Percentiles rank a stretch among this genome's conserved stretches.
These are phyloP conservation scores for Tricharina praecox DNA, from an alignment of 495 filamentous ascomycete genomes.

Conservation along the genomic window DNA sequence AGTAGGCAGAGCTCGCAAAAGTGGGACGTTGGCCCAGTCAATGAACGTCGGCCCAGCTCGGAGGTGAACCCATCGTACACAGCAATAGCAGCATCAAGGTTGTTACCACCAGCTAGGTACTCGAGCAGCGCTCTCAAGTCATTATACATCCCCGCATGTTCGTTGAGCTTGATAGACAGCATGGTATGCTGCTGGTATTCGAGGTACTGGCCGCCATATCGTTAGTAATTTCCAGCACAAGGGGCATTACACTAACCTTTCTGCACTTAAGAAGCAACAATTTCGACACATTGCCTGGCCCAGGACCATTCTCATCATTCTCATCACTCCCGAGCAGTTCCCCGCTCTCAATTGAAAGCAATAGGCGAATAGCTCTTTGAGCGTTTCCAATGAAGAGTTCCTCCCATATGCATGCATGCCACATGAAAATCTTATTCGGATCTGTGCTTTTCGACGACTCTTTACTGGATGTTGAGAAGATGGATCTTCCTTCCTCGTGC, in stretches of 20 bases:
- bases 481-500: slow-evolving; percentile 37
- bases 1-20: slow-evolving; percentile 47
- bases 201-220: slow-evolving; percentile 32
- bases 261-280: slow-evolving; percentile 36
- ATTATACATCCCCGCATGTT: slow-evolving; percentile 35
- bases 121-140: slow-evolving; percentile 45
- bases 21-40: slow-evolving; percentile 9
- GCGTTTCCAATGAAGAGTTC: slow-evolving; percentile 36
- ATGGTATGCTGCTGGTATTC: slow-evolving; percentile 39
- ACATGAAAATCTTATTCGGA: slow-evolving; percentile 39
- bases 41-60: slow-evolving; percentile 14
- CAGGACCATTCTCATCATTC: slow-evolving; percentile 6
- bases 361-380: slow-evolving; percentile 31
- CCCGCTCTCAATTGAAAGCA: slow-evolving; percentile 18
- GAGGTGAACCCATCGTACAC: slow-evolving; percentile 14
- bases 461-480: slow-evolving; percentile 45
- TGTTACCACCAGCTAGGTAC: slow-evolving; percentile 37
- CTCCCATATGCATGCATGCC: slow-evolving; percentile 59
- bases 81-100: slow-evolving; percentile 5
- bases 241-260: slow-evolving; percentile 29
- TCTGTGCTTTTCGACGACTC: slow-evolving; percentile 29
- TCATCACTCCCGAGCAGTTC: slow-evolving; percentile 9
- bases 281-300: slow-evolving; percentile 13
- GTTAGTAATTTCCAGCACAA: slow-evolving; percentile 24
- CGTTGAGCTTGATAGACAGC: slow-evolving; percentile 29